Evolutionary conservation across 108 stramenopile species (phyloP), one percentile per base, ranked within the genome.

Genomic region (Seminavis robusta): DNA sequence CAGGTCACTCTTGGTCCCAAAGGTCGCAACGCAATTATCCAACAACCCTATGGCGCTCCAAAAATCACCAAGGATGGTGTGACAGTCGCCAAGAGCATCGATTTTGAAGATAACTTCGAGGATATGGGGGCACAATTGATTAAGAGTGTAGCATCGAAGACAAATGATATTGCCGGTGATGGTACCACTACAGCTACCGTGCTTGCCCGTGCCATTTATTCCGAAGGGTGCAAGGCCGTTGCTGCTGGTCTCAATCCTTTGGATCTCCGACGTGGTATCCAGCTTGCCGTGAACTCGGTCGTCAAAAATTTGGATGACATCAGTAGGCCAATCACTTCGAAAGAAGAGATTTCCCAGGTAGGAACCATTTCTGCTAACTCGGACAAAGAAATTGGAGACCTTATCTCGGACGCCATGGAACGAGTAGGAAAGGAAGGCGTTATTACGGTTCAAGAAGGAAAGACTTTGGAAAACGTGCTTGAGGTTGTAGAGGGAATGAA

Each of bases 31-130:
- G 99, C 94, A 42, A 96, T 99, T 65, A 90, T 99, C 65, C 94
- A 94, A 26, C 99, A 99, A 76, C 83, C 96, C 29, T 99, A 95
- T 67, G 99, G 99, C n/a, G 73, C 96, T 26, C 97, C 98, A 31
- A 98, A 98, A 77, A 98, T 99, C 67, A 99, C 99, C 59, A 99
- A 99, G 84, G 98, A 99, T 73, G 99, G 99, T 47, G 99, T 99
- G 17, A 98, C 99, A 6, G 99, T 99, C 16, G 99, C 99, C 59
- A 99, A 99, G 81, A 73, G 90, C 63, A 98, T 99, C 61, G 99
- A 99, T 77, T 98, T 99, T 63, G 95, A 93, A 59, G 94, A 99
- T 76, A 90, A 88, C 55, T 97, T 97, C 63, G 90, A 97, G 77
- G 95, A 99, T 73, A 98, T 99, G 97, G 99, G 99, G 20, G 99